Percentiles rank a stretch among this genome's conserved stretches.
These are phyloP conservation scores for Penicillium sp. DNA, from an alignment of 2,329 filamentous ascomycete genomes.

Conservation along the genomic window DNA sequence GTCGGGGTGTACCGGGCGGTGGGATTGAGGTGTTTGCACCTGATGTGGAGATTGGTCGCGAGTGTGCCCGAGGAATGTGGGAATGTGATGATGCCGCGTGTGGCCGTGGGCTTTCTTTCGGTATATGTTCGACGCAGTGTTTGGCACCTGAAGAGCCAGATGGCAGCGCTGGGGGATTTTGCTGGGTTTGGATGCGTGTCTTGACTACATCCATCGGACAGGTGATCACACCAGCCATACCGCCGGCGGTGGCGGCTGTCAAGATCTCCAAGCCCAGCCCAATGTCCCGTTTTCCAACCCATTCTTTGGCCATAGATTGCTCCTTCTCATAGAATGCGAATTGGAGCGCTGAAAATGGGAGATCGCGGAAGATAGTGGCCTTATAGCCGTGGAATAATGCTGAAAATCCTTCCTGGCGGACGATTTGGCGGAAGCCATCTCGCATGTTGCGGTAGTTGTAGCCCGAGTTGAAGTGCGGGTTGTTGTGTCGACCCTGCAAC, in stretches of 20 bases:
- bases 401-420: constrained; percentile 73
- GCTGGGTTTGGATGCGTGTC: constrained; percentile 91
- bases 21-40: constrained; percentile 81
- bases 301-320: constrained; percentile 74
- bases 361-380: constrained; percentile 87
- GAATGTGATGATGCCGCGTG: constrained; percentile 23
- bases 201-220: constrained; percentile 97
- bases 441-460: constrained; percentile 91
- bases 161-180: constrained; percentile 53
- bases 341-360: constrained; percentile 93
- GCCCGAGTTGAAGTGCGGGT: constrained; percentile 86
- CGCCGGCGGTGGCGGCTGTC: constrained; percentile 85
- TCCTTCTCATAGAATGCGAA: constrained; percentile 99
- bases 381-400: constrained; percentile 97
- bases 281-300: constrained; percentile 77
- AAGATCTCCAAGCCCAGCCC: constrained; percentile 80
- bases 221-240: constrained; percentile 88
- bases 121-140: constrained; percentile 26
- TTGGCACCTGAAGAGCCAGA: constrained; percentile 24
- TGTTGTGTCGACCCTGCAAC: constrained; percentile 91
- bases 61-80: constrained; percentile 48
- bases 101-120: constrained; percentile 31
- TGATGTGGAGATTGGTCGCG: constrained; percentile 80
- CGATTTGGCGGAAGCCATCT: constrained; percentile 82
- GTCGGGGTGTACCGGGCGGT: constrained; percentile 71